phyloP scores from a whole-genome alignment of 2,329 filamentous ascomycete species.

The Lachnellula hyalina region DNA sequence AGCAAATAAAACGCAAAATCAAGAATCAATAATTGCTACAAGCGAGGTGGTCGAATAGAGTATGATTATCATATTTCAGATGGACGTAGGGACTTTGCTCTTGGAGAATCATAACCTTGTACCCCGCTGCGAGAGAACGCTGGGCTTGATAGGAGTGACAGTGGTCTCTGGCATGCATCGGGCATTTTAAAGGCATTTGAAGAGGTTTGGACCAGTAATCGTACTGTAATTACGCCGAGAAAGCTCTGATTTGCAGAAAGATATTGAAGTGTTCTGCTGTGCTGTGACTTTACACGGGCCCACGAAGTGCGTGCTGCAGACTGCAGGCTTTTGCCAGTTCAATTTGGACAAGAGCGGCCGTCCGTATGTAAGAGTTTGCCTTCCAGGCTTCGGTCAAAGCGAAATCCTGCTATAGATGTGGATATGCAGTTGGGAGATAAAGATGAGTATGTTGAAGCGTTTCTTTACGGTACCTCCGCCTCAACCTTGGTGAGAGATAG shows the following conservation, averaged over 20 bases:
- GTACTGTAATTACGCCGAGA: background rate
- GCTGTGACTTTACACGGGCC: background rate
- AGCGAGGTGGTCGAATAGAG: background rate
- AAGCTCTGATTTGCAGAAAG: background rate
- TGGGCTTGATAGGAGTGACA: conserved; percentile 1
- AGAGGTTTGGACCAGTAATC: too few species aligned
- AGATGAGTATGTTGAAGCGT: background rate
- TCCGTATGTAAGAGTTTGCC: too few species aligned
- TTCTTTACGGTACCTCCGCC: too few species aligned
- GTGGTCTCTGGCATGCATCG: background rate
- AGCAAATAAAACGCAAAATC: background rate
- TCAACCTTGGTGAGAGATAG: too few species aligned
- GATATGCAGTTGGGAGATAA: background rate
- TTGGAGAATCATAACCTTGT: background rate
- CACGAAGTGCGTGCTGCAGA: background rate
- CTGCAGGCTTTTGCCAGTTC: background rate
- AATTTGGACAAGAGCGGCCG: conserved; percentile 1
- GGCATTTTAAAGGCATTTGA: background rate
- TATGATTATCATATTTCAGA: background rate
- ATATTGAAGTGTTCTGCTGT: background rate
- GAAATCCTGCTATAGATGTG: background rate
- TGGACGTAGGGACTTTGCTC: background rate
- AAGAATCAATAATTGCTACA: background rate
- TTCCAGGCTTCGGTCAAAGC: background rate
- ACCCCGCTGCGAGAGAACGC: background rate